phyloP scores from a whole-genome alignment of 2,329 filamentous ascomycete species.

The Xylaria sp. region DNA sequence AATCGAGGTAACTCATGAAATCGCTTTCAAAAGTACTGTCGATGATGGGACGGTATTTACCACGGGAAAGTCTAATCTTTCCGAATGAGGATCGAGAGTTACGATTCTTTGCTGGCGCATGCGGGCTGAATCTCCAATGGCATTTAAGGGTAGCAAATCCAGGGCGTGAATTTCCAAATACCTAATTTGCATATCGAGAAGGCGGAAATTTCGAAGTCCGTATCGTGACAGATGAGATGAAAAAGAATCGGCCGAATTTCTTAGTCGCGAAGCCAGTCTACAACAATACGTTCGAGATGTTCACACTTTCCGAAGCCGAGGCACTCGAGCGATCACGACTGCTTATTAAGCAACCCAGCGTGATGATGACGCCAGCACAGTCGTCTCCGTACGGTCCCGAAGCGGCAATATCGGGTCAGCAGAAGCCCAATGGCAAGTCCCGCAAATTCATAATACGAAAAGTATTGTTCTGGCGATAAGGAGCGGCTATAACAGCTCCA shows the following conservation, averaged over 20 bases:
- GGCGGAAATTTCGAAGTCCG: background rate
- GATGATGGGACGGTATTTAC: too few relatives aligned
- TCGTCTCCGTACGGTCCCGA: background rate
- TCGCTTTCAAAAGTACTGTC: background rate
- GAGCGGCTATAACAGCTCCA: background rate
- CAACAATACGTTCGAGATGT: background rate
- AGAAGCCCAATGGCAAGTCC: background rate
- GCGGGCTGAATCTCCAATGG: background rate
- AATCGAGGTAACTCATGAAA: background rate
- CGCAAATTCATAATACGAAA: background rate
- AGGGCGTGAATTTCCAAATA: background rate
- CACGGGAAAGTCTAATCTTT: too few relatives aligned
- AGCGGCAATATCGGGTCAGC: background rate
- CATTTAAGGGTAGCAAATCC: background rate
- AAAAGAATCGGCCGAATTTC: background rate
- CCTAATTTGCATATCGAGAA: background rate
- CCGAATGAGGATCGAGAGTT: too few relatives aligned
- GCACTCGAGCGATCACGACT: background rate
- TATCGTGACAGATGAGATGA: background rate
- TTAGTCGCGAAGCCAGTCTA: background rate
- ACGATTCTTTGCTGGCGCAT: background rate
- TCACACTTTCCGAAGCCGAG: constrained; percentile 1
- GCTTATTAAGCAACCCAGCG: too few relatives aligned
- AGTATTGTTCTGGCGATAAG: background rate
- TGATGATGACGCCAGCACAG: background rate